A percentile compares a stretch with the other conserved stretches of the same genome.
Conservation (phyloP, 805 yeast species). For the Candida alai region DNA sequence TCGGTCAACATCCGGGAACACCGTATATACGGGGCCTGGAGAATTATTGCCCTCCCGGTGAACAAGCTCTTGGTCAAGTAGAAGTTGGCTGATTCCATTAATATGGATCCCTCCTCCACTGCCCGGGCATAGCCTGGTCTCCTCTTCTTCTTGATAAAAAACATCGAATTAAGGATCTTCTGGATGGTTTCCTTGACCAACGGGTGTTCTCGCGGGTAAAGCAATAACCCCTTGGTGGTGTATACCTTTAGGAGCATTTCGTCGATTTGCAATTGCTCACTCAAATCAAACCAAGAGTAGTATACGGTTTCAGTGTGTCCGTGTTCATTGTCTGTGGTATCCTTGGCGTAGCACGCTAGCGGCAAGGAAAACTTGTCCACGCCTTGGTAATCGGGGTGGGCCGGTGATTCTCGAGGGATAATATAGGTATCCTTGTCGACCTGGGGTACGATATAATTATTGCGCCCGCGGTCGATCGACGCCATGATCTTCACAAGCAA, state of each 20-base stretch:
- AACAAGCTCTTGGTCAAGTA: conserved; percentile 22
- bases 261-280: conserved; percentile 43
- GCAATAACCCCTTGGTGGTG: conserved; percentile 29
- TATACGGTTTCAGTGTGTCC: conserved; percentile 6
- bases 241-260: conserved; percentile 32
- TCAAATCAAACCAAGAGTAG: conserved; percentile 50
- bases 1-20: conserved; percentile 18
- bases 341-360: conserved; percentile 18
- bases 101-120: conserved; percentile 12
- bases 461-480: conserved; percentile 27
- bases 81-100: conserved; percentile 24
- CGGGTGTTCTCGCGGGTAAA: conserved; percentile 31
- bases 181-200: conserved; percentile 21
- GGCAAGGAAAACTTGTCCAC: conserved; percentile 17
- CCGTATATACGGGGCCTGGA: conserved; percentile 25
- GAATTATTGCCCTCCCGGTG: conserved; percentile 31
- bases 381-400: conserved; percentile 26
- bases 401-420: conserved; percentile 23
- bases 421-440: conserved; percentile 17
- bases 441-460: conserved; percentile 22
- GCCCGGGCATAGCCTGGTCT: conserved; percentile 9
- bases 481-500: conserved; percentile 29
- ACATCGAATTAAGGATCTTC: conserved; percentile 18
- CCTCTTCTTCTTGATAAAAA: conserved; percentile 21
- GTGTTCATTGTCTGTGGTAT: too few relatives aligned